These are phyloP conservation scores for Polyporus arcularius DNA, from an alignment of 768 basidiomycete species.

Conservation along the genomic window DNA sequence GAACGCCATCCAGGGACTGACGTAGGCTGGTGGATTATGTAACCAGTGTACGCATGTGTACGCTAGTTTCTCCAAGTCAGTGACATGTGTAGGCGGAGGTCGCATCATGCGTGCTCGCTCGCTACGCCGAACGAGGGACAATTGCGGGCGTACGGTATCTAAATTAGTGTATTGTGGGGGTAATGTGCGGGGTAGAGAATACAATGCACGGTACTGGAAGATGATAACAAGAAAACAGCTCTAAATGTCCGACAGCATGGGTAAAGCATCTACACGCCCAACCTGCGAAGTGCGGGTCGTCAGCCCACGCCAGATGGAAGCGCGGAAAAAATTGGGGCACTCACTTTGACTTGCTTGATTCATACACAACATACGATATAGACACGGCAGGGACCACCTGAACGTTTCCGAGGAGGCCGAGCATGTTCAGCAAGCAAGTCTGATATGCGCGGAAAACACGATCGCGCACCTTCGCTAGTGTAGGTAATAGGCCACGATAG, in stretches of 20 bases:
- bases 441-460: slow-evolving; percentile 15
- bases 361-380: slow-evolving; percentile 95
- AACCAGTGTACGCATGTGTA: slow-evolving; percentile 15
- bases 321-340: slow-evolving; percentile 24
- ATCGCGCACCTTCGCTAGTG: slow-evolving; percentile 77
- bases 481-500: slow-evolving; percentile 90
- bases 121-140: not conserved
- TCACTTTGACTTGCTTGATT: slow-evolving; percentile 79
- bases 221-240: slow-evolving; percentile 2
- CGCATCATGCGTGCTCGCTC: not conserved
- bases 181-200: slow-evolving; percentile 22
- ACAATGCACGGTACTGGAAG: slow-evolving; percentile 18
- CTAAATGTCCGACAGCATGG: slow-evolving; percentile 16
- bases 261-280: slow-evolving; percentile 42
- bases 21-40: slow-evolving; percentile 12
- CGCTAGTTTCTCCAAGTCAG: not conserved
- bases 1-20: not conserved
- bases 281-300: slow-evolving; percentile 38
- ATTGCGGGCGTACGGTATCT: not conserved
- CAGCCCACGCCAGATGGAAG: slow-evolving; percentile 2
- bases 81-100: no score
- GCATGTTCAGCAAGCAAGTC: slow-evolving; percentile 4
- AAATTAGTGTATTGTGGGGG: slow-evolving; percentile 14
- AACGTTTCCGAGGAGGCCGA: not conserved
- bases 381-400: slow-evolving; percentile 96